Percentiles rank a stretch among this genome's conserved stretches.
phyloP scores from a whole-genome alignment of 371 early-diverging fungal species.

The Saksenaea oblongispora region DNA sequence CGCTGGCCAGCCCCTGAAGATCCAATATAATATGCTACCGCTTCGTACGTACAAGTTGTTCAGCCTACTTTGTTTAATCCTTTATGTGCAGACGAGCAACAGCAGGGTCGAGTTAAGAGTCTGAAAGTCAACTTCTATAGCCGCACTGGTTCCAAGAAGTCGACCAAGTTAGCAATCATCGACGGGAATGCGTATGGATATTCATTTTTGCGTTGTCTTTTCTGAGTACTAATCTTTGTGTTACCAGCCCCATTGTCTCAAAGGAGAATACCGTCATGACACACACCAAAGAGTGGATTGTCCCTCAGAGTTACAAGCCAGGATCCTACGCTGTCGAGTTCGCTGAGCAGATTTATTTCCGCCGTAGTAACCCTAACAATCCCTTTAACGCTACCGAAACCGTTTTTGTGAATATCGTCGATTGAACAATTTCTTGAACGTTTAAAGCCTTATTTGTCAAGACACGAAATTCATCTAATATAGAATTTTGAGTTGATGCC shows the following conservation, averaged over 20 bases:
- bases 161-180: conserved; percentile 34
- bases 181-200: conserved; percentile 23
- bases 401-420: conserved; percentile 40
- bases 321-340: conserved; percentile 59
- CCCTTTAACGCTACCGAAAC: conserved; percentile 43
- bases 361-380: conserved; percentile 33
- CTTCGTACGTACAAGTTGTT: conserved; percentile 29
- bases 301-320: conserved; percentile 52
- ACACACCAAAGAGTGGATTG: conserved; percentile 47
- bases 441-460: background rate
- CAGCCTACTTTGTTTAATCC: background rate
- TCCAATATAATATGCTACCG: conserved; percentile 55
- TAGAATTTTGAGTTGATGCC: background rate
- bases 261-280: conserved; percentile 33
- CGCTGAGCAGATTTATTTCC: conserved; percentile 36
- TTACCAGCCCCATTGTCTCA: conserved; percentile 36
- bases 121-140: conserved; percentile 44
- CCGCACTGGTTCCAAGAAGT: conserved; percentile 43
- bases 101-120: conserved; percentile 37
- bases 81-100: conserved; percentile 27
- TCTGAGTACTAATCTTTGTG: background rate
- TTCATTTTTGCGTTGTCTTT: background rate
- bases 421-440: conserved; percentile 17
- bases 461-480: background rate
- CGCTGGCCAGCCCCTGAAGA: conserved; percentile 34